Evolutionary conservation across 352 stramenopile genomes (phyloP).

Genomic region (Plasmopara muralis): DNA sequence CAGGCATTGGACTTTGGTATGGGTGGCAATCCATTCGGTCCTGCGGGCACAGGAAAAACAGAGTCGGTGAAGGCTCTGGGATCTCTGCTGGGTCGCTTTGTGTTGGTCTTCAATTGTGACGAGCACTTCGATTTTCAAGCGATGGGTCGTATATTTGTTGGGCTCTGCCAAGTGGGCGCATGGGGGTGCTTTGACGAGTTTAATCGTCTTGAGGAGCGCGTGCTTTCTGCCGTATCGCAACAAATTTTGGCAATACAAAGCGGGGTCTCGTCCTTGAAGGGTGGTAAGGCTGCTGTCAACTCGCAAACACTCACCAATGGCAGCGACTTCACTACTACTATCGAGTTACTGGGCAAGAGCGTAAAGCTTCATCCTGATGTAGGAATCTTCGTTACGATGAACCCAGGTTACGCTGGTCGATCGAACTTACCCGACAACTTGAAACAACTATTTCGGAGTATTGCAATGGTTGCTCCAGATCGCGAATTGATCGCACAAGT

Average conservation of each 20-base stretch:
- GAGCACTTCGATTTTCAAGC: slow-evolving; percentile 99
- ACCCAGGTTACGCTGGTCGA: slow-evolving; percentile 98
- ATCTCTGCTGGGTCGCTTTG: slow-evolving; percentile 97
- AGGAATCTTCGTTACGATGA: slow-evolving; percentile 99
- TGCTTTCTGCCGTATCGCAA: slow-evolving; percentile 99
- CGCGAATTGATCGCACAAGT: slow-evolving; percentile 99
- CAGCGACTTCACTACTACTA: slow-evolving; percentile 35
- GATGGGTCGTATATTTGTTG: slow-evolving; percentile 99
- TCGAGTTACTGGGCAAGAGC: slow-evolving; percentile 94
- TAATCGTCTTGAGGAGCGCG: slow-evolving; percentile 98
- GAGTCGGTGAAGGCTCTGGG: slow-evolving; percentile 99
- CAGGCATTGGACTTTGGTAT: slow-evolving; percentile 98
- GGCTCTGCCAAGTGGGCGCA: slow-evolving; percentile 98
- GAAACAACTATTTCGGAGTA: slow-evolving; percentile 99
- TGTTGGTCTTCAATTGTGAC: slow-evolving; percentile 99
- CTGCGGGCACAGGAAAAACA: slow-evolving; percentile 99
- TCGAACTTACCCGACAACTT: slow-evolving; percentile 97
- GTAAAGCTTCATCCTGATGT: slow-evolving; percentile 96
- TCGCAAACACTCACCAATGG: slow-evolving; percentile 18
- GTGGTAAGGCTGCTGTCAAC: slow-evolving; percentile 33
- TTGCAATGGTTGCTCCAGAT: slow-evolving; percentile 99
- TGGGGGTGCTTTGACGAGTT: slow-evolving; percentile 99
- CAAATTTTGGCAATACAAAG: slow-evolving; percentile 99
- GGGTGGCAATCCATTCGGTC: slow-evolving; percentile 98
- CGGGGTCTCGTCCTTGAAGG: slow-evolving; percentile 88